phyloP scores from a whole-genome alignment of 495 filamentous ascomycete species.

The Penicillium flavigenum region DNA sequence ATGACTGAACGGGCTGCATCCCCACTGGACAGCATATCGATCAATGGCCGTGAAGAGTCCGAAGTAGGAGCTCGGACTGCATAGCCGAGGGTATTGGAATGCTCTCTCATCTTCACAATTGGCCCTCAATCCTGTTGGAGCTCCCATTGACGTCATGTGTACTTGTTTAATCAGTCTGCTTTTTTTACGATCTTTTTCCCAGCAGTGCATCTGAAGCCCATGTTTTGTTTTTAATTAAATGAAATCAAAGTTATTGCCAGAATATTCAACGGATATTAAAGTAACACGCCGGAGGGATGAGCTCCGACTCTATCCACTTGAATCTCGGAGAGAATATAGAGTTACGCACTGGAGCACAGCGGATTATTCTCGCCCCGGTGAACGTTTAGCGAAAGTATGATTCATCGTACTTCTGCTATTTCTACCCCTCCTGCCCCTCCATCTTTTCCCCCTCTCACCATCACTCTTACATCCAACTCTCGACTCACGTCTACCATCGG shows the following conservation, averaged over 20 bases:
- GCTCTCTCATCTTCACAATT: constrained; percentile 1
- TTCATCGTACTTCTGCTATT: constrained; percentile 18
- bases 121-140: background rate
- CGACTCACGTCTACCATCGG: constrained; percentile 26
- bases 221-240: constrained; percentile 8
- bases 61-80: background rate
- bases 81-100: constrained; percentile 4
- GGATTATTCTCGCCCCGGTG: constrained; percentile 2
- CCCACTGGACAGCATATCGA: constrained; percentile 43
- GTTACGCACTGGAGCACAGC: constrained; percentile 1
- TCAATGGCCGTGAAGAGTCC: constrained; percentile 31
- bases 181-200: constrained; percentile 6
- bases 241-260: background rate
- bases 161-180: constrained; percentile 4
- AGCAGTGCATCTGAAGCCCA: constrained; percentile 21
- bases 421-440: constrained; percentile 20
- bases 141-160: constrained; percentile 18
- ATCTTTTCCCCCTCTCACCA: background rate
- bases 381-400: background rate
- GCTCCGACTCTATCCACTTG: constrained; percentile 1
- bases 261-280: too few species aligned
- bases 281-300: background rate
- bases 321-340: constrained; percentile 4
- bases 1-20: constrained; percentile 38
- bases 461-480: background rate